Evolutionary conservation across 139 green algal genomes (phyloP), one percentile per base, ranked within the genome.

Genomic region (Zygnema cylindricum): DNA sequence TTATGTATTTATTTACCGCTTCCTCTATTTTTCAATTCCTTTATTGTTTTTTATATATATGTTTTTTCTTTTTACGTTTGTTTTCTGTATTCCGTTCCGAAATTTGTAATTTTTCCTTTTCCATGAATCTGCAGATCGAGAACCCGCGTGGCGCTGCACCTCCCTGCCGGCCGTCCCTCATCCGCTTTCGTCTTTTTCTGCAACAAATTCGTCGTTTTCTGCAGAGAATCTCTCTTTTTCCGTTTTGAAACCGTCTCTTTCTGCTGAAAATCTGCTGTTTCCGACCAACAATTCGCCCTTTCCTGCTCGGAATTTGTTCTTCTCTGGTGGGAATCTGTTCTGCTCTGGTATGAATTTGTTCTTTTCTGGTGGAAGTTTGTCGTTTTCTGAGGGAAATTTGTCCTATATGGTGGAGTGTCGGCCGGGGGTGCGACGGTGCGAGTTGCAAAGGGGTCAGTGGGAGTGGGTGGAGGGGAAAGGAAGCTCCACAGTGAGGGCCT

Each of bases 101-200:
- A n/a, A n/a, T n/a, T n/a, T n/a, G n/a, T n/a, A n/a, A n/a, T n/a
- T n/a, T n/a, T n/a, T n/a, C n/a, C n/a, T n/a, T n/a, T n/a, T n/a
- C n/a, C n/a, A n/a, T n/a, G n/a, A n/a, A n/a, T n/a, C 21, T 79
- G 71, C 71, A 79, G 71, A 79, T 79, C 71, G 71, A 3, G 36
- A 79, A 16, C 71, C 71, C 36, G 71, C 7, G 71, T 79, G 71
- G 71, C 71, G 38, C 36, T 79, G 71, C 21, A 43, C 21, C 71
- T 63, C n/a, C n/a, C 49, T 7, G 49, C 49, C 7, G 7, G 49
- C 49, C 49, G 7, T 63, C 49, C 49, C 49, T 63, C 49, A 7
- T 7, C 49, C 7, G 16, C 7, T 63, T 63, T 63, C n/a, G n/a
- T n/a, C n/a, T n/a, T n/a, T n/a, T n/a, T n/a, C n/a, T n/a, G n/a